These are phyloP conservation scores for Eutrema heterophyllum DNA, from an alignment of 345 rosid species.

Conservation along the genomic window DNA sequence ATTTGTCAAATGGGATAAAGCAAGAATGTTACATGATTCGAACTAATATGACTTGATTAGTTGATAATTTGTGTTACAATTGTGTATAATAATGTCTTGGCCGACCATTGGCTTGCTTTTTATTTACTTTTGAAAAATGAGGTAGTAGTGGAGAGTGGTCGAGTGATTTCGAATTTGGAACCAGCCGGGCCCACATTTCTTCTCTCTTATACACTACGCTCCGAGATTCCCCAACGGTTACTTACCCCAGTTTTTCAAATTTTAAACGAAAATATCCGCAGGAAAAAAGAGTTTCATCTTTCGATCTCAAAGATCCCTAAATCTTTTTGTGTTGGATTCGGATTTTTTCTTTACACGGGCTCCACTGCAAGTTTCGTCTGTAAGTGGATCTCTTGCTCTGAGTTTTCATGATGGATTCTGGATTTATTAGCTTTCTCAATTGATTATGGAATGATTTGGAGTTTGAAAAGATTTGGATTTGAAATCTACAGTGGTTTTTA, in stretches of 20 bases:
- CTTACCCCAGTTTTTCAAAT: neutral
- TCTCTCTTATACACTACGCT: neutral
- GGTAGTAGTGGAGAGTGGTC: neutral
- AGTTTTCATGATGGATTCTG: neutral
- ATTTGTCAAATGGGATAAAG: neutral
- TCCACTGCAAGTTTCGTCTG: neutral
- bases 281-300: neutral
- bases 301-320: neutral
- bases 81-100: neutral
- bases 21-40: neutral
- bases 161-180: neutral
- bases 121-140: neutral
- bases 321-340: neutral
- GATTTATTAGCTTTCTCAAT: neutral
- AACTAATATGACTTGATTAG: neutral
- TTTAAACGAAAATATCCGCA: neutral
- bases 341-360: neutral
- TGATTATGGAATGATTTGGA: neutral
- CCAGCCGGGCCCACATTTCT: conserved; percentile 8
- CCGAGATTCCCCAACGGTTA: conserved; percentile 16
- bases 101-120: neutral
- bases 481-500: neutral
- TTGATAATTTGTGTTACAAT: too few relatives aligned
- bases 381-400: conserved; percentile 2
- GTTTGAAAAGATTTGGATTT: neutral